These are phyloP conservation scores for Ascomycota sp. DNA, from an alignment of 2,329 filamentous ascomycete genomes.

Conservation along the genomic window DNA sequence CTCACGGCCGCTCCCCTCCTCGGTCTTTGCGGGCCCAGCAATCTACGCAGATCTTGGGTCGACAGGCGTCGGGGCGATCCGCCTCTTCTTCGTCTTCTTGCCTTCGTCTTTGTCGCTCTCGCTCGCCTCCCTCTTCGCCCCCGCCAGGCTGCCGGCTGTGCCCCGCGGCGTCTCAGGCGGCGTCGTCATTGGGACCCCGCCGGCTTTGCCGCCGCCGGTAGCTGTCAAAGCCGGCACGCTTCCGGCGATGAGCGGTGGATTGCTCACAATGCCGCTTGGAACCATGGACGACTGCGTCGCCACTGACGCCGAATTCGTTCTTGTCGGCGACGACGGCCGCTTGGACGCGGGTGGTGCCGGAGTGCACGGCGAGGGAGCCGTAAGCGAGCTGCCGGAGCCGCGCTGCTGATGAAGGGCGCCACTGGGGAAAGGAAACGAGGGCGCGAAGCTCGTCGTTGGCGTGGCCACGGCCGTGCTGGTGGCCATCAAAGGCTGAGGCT, in stretches of 20 bases:
- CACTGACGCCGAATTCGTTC: constrained; percentile 67
- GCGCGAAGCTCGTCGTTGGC: constrained; percentile 39
- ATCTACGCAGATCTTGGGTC: constrained; percentile 7
- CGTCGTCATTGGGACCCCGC: constrained; percentile 54
- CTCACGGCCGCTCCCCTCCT: not conserved
- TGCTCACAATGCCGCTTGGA: constrained; percentile 39
- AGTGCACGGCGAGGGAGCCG: constrained; percentile 31
- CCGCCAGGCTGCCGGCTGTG: constrained; percentile 11
- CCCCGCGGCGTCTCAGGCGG: constrained; percentile 65
- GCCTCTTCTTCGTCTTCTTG: constrained; percentile 40
- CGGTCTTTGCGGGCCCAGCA: not conserved
- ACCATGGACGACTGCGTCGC: constrained; percentile 36
- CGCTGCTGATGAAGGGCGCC: constrained; percentile 30
- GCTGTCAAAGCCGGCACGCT: constrained; percentile 58
- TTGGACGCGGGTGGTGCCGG: constrained; percentile 35
- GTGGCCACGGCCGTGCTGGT: constrained; percentile 46
- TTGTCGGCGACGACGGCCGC: constrained; percentile 53
- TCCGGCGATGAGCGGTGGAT: constrained; percentile 57
- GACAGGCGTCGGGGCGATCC: constrained; percentile 46
- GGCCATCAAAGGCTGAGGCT: constrained; percentile 17
- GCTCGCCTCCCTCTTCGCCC: constrained; percentile 33
- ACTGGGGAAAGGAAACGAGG: constrained; percentile 33
- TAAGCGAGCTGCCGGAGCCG: constrained; percentile 32
- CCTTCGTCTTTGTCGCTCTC: constrained; percentile 30
- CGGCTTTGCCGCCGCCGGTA: constrained; percentile 40